These are phyloP conservation scores for Ascochyta rabiei DNA, from an alignment of 2,329 filamentous ascomycete species.

Conservation along the genomic window DNA sequence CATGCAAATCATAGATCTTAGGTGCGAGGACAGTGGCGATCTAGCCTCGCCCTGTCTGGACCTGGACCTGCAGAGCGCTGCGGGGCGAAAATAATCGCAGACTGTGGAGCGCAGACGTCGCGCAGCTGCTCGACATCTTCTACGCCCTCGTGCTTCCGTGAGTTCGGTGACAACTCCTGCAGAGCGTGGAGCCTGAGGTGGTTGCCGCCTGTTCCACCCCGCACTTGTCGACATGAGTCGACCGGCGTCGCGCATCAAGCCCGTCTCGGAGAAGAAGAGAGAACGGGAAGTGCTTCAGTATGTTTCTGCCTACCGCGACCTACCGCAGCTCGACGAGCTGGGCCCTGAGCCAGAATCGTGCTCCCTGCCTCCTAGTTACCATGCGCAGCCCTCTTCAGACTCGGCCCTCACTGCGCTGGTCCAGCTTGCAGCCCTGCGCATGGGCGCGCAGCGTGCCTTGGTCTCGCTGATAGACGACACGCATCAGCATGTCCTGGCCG, in stretches of 20 bases:
- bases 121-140: slow-evolving; percentile 1
- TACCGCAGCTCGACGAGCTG: slow-evolving; percentile 25
- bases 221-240: slow-evolving; percentile 9
- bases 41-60: slow-evolving; percentile 7
- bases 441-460: slow-evolving; percentile 42
- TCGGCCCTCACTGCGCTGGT: slow-evolving; percentile 43
- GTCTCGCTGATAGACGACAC: slow-evolving; percentile 46
- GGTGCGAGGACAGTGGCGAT: slow-evolving; percentile 4
- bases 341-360: slow-evolving; percentile 5
- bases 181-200: slow-evolving; percentile 9
- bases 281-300: slow-evolving; percentile 38
- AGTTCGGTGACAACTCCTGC: background rate
- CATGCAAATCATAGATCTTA: background rate
- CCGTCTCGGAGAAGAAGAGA: slow-evolving; percentile 26
- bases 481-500: slow-evolving; percentile 47
- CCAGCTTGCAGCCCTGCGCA: slow-evolving; percentile 44
- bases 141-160: background rate
- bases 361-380: slow-evolving; percentile 20
- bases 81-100: slow-evolving; percentile 4
- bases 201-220: background rate
- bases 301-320: slow-evolving; percentile 31
- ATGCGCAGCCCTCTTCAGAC: slow-evolving; percentile 31
- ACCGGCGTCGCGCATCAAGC: slow-evolving; percentile 2
- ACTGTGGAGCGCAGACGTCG: background rate
- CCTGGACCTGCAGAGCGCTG: background rate